Evolutionary conservation across 2,329 filamentous ascomycete species (phyloP), one percentile per base, ranked within the genome.

Genomic region (Chrysoporthe cubensis): DNA sequence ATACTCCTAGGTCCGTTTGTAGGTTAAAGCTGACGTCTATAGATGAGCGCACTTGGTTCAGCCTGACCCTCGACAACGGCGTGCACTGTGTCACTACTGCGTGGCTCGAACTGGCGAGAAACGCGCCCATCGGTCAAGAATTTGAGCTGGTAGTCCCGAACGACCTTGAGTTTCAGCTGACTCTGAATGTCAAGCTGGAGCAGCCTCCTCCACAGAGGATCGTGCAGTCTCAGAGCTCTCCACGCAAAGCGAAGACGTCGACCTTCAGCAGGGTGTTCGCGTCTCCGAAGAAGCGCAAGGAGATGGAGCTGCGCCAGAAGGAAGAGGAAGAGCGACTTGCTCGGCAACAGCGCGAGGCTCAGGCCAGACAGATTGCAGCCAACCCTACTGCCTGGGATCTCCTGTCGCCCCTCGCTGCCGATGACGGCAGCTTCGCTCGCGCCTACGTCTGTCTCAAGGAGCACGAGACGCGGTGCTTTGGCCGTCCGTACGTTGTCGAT

Each of bases 101-200:
- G 0, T 97, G 94, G 92, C 85, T 98, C 9, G 96, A 99, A 78
- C 84, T 99, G 69, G 94, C 93, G 26, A 91, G 92, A 73, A 95
- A 92, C 69, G 95, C 96, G 2, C 94, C 96, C 0, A 98, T 99
- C 73, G 96, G 95, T 7, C 96, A 99, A 76, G 96, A 99, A 77
- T 99, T 99, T 74, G 96, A 99, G 81, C 89, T 99, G 57, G 94
- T 98, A 43, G 96, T 99, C 37, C 90, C 96, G 62, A 96, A 97
- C 73, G 96, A 99, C 74, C 88, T 99, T n/a, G 96, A 99, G 78
- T 99, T 99, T 81, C 96, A 99, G 80, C 87, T 99, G 50, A 98
- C 96, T 0, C 87, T 99, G 16, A 97, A 97, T 73, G 96, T 97
- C 71, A 97, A 97, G 82, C 85, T 98, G 34, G 91, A 94, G 72